Evolutionary conservation across 805 yeast genomes (phyloP), one percentile per base, ranked within the genome.

Genomic region (Candida koratica): DNA sequence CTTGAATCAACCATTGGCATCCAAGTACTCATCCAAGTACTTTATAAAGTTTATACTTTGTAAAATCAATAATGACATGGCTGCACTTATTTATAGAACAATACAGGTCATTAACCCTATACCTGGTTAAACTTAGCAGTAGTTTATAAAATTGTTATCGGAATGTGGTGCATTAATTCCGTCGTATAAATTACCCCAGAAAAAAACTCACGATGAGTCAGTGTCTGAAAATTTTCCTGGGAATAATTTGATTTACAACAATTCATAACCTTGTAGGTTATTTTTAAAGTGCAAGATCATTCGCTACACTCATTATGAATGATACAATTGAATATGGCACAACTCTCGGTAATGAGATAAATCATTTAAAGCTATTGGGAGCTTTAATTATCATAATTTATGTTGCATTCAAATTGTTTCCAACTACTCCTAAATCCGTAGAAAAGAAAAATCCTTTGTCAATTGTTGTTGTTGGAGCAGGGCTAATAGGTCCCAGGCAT

Each of bases 401-500:
- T 16, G 24, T 22, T 11, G 14, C 24, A 12, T 22, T 17, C 5
- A 32, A 11, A 23, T n/a, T 15, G 12, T 6, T 14, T 11, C 6
- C 4, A 14, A 9, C 28, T 12, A 14, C 5, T 4, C 20, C 27
- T 4, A 7, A 6, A 12, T 11, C 12, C 10, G 12, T 12, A 13
- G 25, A 32, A 17, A 25, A 17, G 23, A 4, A 5, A 3, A 32
- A 25, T 13, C 23, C 28, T 11, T 7, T 25, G 13, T 17, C 26
- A 10, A 38, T 44, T 4, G 40, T 41, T 5, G 45, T 44, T 1
- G 41, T 44, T n/a, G 69, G 69, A 2, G 67, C 65, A 3, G 69
- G 69, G 4, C 48, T 64, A 14, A 63, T 64, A 14, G 69, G 69
- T 3, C 69, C 69, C 6, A 54, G 69, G 30, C 69, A 64, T 45